Base-by-base conservation (phyloP, 2,329 filamentous ascomycete species). In the Thelonectria olida region DNA sequence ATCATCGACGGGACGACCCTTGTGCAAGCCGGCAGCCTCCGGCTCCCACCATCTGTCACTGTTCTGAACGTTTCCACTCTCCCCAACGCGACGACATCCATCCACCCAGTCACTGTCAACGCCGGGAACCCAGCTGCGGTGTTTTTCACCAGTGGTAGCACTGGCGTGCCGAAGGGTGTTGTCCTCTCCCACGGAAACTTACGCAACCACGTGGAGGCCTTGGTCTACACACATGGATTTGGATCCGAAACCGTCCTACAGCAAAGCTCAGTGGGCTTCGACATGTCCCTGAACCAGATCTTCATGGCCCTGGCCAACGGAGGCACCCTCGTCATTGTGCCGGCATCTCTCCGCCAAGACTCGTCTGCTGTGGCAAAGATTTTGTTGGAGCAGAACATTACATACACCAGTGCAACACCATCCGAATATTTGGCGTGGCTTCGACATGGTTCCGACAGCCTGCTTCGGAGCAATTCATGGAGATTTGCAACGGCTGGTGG, bases 141-240 rank as follows among this genome's bases (percentile, higher is more conserved):
- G 5, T 59, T 80, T 2, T 82, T 70, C 67, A 73, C 72, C 27
- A 72, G 73, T 50, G 69, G 75, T 39, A 68, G 69, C 5, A 74
- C 77, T 13, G 71, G 76, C 34, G 67, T 47, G 0, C 81, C 81
- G 2, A 84, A 83, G 67, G 80, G 80, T 2, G 74, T 82, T 15
- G 28, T 72, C 1, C 58, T 81, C 7, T 57, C 39, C 1, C 76
- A 80, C 45, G 49, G 28, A 1, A 69, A 61, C 17, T 57, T 80
- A 2, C 25, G 58, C 3, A 76, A 76, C 58, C 64, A 70, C 17
- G 52, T 75, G 3, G 74, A 74, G 34, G 66, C 62, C 13, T 63
- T 59, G 1, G 61, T 55, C 7, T 41, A 57, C 17, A 66, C 57
- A 6, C 54, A 62, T 20, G 61, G 62, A 0, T 48, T 76, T 1